Evolutionary conservation across 2,329 filamentous ascomycete genomes (phyloP).

Genomic region (Ilyonectria destructans): DNA sequence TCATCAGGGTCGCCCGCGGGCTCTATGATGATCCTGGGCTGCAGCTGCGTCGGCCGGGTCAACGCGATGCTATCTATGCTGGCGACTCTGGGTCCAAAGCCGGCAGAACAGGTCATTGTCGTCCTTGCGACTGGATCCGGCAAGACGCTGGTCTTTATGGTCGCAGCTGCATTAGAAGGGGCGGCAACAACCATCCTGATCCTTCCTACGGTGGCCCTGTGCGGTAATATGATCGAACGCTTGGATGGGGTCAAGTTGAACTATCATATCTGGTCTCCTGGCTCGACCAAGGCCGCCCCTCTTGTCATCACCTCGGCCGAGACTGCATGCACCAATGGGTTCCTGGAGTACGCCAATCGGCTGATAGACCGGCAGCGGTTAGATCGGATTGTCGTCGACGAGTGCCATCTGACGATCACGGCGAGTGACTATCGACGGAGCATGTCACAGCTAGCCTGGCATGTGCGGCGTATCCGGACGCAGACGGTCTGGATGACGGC

Average conservation of each 20-base stretch:
- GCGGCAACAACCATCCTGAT: conserved; percentile 12
- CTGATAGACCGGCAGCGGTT: conserved; percentile 5
- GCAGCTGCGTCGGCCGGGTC: conserved; percentile 9
- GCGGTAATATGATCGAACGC: conserved; percentile 8
- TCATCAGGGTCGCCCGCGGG: conserved; percentile 2
- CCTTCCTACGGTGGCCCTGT: conserved; percentile 10
- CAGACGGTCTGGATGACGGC: not conserved
- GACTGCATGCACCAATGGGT: not conserved
- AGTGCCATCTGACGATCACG: conserved; percentile 17
- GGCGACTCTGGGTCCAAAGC: conserved; percentile 8
- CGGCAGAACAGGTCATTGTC: conserved; percentile 11
- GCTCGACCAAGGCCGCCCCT: conserved; percentile 6
- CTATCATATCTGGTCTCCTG: conserved; percentile 7
- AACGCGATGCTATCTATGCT: not conserved
- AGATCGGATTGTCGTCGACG: conserved; percentile 15
- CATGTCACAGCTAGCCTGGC: conserved; percentile 9
- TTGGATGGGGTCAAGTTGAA: conserved; percentile 1
- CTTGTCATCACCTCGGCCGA: conserved; percentile 14
- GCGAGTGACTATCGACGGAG: conserved; percentile 13
- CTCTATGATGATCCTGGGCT: not conserved
- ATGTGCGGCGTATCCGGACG: too few species aligned
- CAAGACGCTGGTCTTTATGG: not conserved
- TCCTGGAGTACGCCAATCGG: conserved; percentile 7
- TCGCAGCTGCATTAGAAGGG: conserved; percentile 2
- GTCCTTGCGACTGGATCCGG: not conserved